phyloP scores from a whole-genome alignment of 768 basidiomycete genomes.

The Tricholoma sp. region DNA sequence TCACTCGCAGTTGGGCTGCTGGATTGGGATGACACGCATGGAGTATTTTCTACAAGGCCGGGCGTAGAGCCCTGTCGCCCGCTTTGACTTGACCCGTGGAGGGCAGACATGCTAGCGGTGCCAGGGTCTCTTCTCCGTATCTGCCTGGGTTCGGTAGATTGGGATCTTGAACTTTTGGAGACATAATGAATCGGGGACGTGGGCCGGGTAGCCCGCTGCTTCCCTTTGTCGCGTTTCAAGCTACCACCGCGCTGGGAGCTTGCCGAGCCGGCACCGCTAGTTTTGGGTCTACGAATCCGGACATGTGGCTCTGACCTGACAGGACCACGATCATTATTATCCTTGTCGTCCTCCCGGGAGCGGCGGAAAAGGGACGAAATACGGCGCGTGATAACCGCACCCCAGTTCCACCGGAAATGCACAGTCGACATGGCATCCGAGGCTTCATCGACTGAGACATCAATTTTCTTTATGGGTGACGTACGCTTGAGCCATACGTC shows the following conservation, averaged over 20 bases:
- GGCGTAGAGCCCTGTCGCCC: slow-evolving; percentile 13
- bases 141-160: slow-evolving; percentile 28
- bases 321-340: slow-evolving; percentile 11
- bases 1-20: slow-evolving; percentile 16
- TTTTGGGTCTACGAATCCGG: slow-evolving; percentile 13
- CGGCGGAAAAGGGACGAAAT: slow-evolving; percentile 48
- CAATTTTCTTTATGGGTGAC: slow-evolving; percentile 31
- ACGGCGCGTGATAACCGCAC: slow-evolving; percentile 33
- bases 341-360: slow-evolving; percentile 22
- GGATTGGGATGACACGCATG: slow-evolving; percentile 13
- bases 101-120: slow-evolving; percentile 10
- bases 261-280: not conserved
- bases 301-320: slow-evolving; percentile 21
- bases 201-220: slow-evolving; percentile 13
- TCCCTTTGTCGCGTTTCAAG: slow-evolving; percentile 23
- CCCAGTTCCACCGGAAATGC: slow-evolving; percentile 59
- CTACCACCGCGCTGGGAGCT: not conserved
- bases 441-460: slow-evolving; percentile 73
- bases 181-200: not conserved
- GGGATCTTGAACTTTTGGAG: slow-evolving; percentile 19
- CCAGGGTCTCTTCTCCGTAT: not conserved
- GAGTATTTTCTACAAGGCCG: slow-evolving; percentile 5
- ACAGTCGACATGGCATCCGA: slow-evolving; percentile 65
- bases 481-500: slow-evolving; percentile 60
- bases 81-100: slow-evolving; percentile 11